Conservation (phyloP, 2,329 filamentous ascomycete genomes). For the Beauveria scarabaeidicola region DNA sequence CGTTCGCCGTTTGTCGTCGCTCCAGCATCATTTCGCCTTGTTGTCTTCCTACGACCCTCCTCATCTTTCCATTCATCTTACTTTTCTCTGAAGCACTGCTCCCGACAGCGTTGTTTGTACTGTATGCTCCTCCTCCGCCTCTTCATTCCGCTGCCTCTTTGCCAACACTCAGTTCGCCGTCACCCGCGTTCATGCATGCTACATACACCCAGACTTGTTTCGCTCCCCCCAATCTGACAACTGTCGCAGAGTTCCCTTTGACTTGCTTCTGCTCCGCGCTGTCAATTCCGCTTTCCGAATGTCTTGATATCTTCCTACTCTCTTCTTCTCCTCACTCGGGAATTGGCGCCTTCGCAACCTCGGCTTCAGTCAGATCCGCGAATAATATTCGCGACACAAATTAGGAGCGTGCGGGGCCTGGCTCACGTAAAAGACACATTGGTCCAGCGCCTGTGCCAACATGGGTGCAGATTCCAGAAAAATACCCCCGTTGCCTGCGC, state of each 20-base stretch:
- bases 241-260: constrained; percentile 4
- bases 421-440: neutral
- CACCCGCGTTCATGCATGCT: neutral
- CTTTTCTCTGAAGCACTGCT: neutral
- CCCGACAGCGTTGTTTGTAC: neutral
- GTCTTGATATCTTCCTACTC: constrained; percentile 3
- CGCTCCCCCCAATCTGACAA: neutral
- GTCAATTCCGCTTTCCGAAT: constrained; percentile 4
- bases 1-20: neutral
- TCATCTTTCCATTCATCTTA: neutral
- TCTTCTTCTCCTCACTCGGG: neutral
- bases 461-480: constrained; percentile 48
- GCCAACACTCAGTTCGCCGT: neutral
- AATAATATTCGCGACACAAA: neutral
- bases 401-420: neutral
- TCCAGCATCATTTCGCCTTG: constrained; percentile 2
- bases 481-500: constrained; percentile 63
- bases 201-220: neutral
- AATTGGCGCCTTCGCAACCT: neutral
- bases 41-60: neutral
- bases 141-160: neutral
- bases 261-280: neutral
- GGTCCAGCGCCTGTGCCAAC: constrained; percentile 25
- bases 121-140: neutral
- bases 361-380: neutral